Percentiles rank a stretch among this genome's conserved stretches.
Evolutionary conservation across 2,329 filamentous ascomycete species (phyloP).

Genomic region (Ophiostoma sp.): DNA sequence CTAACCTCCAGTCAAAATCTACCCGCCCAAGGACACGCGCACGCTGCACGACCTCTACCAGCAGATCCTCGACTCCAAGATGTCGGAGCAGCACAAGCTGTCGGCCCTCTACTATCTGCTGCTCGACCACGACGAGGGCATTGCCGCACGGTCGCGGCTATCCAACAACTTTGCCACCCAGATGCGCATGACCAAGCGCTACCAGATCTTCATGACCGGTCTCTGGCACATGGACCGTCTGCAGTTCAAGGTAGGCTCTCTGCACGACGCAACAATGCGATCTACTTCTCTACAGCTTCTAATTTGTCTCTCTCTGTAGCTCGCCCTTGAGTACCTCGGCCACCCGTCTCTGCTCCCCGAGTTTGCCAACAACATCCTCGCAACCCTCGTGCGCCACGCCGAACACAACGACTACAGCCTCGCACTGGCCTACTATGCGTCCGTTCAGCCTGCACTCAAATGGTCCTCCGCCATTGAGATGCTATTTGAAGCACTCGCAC

Average conservation of each 20-base stretch:
- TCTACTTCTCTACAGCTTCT: neutral
- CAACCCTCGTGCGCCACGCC: conserved; percentile 58
- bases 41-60: conserved; percentile 65
- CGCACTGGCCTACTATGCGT: conserved; percentile 72
- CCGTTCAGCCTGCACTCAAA: conserved; percentile 67
- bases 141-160: conserved; percentile 49
- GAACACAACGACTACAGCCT: conserved; percentile 57
- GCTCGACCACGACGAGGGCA: conserved; percentile 61
- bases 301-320: conserved; percentile 37
- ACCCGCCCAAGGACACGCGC: conserved; percentile 66
- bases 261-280: neutral
- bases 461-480: conserved; percentile 56
- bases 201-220: conserved; percentile 75
- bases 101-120: conserved; percentile 80
- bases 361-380: conserved; percentile 77
- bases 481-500: conserved; percentile 66
- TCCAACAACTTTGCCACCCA: conserved; percentile 49
- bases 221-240: conserved; percentile 73
- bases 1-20: conserved; percentile 45
- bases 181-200: conserved; percentile 66
- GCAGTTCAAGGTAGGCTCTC: conserved; percentile 54
- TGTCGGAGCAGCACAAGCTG: conserved; percentile 70
- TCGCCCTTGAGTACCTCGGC: conserved; percentile 68
- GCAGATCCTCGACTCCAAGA: conserved; percentile 59
- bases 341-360: conserved; percentile 75